Evolutionary conservation across 2,329 filamentous ascomycete species (phyloP).

Genomic region (Aspergillus luchuensis): DNA sequence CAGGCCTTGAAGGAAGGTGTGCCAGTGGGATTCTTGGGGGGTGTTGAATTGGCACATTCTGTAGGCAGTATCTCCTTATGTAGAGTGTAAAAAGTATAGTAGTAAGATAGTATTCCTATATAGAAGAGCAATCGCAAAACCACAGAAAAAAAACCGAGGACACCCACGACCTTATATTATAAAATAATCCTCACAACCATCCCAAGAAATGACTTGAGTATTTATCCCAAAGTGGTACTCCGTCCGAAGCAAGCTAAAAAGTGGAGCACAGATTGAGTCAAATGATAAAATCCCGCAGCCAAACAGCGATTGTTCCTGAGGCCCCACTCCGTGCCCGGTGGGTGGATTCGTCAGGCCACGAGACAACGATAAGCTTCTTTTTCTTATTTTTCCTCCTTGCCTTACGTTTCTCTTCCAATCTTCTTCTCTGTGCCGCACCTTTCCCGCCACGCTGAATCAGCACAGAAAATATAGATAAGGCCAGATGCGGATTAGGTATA

Average conservation of each 20-base stretch:
- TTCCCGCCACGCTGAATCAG: too few relatives aligned
- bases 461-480: too few relatives aligned
- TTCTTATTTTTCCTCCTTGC: background rate
- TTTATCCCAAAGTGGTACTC: too few relatives aligned
- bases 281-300: too few relatives aligned
- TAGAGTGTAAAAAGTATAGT: background rate
- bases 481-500: too few relatives aligned
- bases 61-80: background rate
- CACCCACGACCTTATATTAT: too few relatives aligned
- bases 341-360: background rate
- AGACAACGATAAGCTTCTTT: slow-evolving; percentile 9
- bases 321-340: background rate
- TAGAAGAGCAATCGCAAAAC: background rate
- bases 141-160: too few relatives aligned
- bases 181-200: too few relatives aligned
- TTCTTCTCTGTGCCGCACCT: too few relatives aligned
- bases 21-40: slow-evolving; percentile 38
- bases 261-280: background rate
- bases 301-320: background rate
- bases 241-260: too few relatives aligned
- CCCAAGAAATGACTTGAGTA: too few relatives aligned
- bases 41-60: slow-evolving; percentile 56
- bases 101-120: too few relatives aligned
- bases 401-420: background rate
- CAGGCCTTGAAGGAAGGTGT: slow-evolving; percentile 64